Percentiles rank a stretch among this genome's conserved stretches.
Conservation (phyloP, 2,329 filamentous ascomycete genomes). For the Fulvia fulva region DNA sequence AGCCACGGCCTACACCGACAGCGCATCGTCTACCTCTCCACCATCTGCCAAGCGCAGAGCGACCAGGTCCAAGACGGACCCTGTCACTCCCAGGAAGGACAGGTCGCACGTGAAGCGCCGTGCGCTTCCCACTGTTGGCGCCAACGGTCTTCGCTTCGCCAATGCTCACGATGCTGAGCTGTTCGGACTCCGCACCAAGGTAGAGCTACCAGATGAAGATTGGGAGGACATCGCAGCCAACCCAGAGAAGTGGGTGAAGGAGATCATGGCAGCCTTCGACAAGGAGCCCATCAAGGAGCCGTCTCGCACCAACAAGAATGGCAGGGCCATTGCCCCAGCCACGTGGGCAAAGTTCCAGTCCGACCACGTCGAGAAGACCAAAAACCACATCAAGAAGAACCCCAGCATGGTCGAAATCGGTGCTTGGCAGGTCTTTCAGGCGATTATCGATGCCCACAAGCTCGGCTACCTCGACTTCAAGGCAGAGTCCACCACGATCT, state of each 20-base stretch:
- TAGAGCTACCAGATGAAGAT: background rate
- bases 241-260: background rate
- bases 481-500: background rate
- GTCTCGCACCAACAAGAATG: background rate
- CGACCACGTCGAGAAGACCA: background rate
- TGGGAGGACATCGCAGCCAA: background rate
- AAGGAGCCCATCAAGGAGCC: background rate
- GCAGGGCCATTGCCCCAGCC: background rate
- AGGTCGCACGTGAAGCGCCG: background rate
- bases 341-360: background rate
- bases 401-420: background rate
- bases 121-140: background rate
- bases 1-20: background rate
- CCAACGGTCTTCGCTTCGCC: conserved; percentile 1
- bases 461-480: background rate
- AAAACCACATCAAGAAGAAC: background rate
- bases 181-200: background rate
- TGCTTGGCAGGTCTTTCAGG: background rate
- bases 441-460: background rate
- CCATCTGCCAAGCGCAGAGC: background rate
- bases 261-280: conserved; percentile 3
- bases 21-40: background rate
- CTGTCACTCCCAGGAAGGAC: background rate
- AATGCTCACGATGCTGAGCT: background rate
- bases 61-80: background rate